These are phyloP conservation scores for Sapria himalayana DNA, from an alignment of 345 rosid species.

Conservation along the genomic window DNA sequence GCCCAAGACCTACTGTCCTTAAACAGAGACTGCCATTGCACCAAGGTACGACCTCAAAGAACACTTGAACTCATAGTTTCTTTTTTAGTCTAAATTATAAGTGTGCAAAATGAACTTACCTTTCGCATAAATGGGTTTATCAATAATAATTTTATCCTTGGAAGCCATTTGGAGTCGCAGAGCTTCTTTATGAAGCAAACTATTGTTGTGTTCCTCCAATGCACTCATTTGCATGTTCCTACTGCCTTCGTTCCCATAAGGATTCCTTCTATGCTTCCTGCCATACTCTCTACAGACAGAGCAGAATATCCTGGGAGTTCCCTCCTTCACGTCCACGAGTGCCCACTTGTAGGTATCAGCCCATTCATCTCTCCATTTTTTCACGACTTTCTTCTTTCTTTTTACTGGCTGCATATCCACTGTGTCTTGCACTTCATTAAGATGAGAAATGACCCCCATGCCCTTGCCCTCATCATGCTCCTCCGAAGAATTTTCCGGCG, in stretches of 20 bases:
- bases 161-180: constrained; percentile 95
- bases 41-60: too few relatives aligned
- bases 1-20: too few relatives aligned
- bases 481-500: constrained; percentile 50
- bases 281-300: constrained; percentile 95
- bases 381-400: constrained; percentile 94
- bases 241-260: constrained; percentile 98
- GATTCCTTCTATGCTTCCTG: constrained; percentile 89
- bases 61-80: too few relatives aligned
- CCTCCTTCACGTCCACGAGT: constrained; percentile 88
- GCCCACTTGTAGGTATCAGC: constrained; percentile 99
- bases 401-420: constrained; percentile 43
- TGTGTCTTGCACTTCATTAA: constrained; percentile 48
- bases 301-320: constrained; percentile 91
- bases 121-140: constrained; percentile 79
- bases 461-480: constrained; percentile 73
- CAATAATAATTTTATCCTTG: constrained; percentile 73
- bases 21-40: too few relatives aligned
- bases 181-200: constrained; percentile 98
- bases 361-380: constrained; percentile 99
- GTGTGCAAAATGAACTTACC: constrained; percentile 32
- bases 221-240: constrained; percentile 99
- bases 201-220: constrained; percentile 88
- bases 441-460: constrained; percentile 52
- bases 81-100: too few relatives aligned